These are phyloP conservation scores for Populus euphratica DNA, from an alignment of 345 rosid genomes.

Conservation along the genomic window DNA sequence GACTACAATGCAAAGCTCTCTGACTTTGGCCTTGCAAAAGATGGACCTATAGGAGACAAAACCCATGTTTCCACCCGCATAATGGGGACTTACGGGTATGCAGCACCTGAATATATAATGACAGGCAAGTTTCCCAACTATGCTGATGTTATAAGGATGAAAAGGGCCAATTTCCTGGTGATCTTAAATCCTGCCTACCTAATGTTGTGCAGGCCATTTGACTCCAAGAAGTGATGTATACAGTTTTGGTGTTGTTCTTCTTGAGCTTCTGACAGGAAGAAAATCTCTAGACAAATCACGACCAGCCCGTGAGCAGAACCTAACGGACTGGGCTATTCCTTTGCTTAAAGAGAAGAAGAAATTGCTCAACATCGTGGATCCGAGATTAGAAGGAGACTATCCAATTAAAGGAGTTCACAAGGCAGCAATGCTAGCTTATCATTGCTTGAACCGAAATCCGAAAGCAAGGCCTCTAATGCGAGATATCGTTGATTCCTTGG, in stretches of 20 bases:
- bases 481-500: conserved; percentile 87
- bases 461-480: conserved; percentile 99
- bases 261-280: conserved; percentile 58
- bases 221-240: conserved; percentile 43
- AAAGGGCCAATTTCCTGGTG: not conserved
- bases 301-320: conserved; percentile 80
- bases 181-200: not conserved
- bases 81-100: conserved; percentile 99
- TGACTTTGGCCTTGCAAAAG: conserved; percentile 95
- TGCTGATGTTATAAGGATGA: not conserved
- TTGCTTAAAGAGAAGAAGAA: conserved; percentile 87
- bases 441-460: conserved; percentile 86
- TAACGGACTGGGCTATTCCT: conserved; percentile 88
- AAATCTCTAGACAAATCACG: conserved; percentile 83
- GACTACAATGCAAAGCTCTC: conserved; percentile 92
- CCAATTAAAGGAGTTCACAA: conserved; percentile 73
- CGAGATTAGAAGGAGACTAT: conserved; percentile 65
- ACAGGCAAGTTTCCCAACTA: conserved; percentile 46
- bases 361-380: conserved; percentile 66
- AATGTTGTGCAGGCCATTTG: conserved; percentile 9
- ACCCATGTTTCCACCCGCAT: conserved; percentile 97
- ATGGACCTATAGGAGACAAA: conserved; percentile 95
- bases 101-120: conserved; percentile 97
- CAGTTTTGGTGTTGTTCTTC: conserved; percentile 24
- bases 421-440: conserved; percentile 96